A percentile compares a stretch with the other conserved stretches of the same genome.
Evolutionary conservation across 495 filamentous ascomycete genomes (phyloP).

Genomic region (Xanthoparmelia taractica): DNA sequence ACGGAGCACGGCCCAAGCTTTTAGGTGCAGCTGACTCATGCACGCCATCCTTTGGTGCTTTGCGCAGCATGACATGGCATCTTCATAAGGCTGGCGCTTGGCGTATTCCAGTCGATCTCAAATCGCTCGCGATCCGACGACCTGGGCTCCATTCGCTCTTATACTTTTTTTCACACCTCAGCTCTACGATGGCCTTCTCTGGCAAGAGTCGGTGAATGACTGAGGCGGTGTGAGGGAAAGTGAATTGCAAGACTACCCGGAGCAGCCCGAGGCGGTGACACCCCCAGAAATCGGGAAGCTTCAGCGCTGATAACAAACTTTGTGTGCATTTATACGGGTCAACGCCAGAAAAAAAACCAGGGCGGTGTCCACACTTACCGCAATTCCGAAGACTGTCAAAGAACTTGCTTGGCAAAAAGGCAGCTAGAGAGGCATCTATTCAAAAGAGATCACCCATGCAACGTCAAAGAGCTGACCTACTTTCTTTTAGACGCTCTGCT

Average conservation of each 20-base stretch:
- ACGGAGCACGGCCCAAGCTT: background rate
- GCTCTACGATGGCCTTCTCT: background rate
- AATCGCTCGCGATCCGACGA: background rate
- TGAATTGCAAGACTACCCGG: background rate
- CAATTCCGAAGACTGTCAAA: background rate
- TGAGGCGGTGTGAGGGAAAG: background rate
- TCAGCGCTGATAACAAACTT: background rate
- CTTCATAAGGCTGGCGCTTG: slow-evolving; percentile 6
- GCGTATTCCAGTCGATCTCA: background rate
- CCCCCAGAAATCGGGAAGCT: background rate
- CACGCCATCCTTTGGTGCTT: slow-evolving; percentile 3
- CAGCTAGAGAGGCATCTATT: background rate
- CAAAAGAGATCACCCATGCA: background rate
- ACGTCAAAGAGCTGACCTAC: background rate
- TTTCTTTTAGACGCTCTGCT: no score
- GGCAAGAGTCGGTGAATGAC: background rate
- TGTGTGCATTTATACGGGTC: background rate
- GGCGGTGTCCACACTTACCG: background rate
- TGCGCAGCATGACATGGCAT: slow-evolving; percentile 7
- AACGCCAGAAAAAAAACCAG: background rate
- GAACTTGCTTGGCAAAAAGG: background rate
- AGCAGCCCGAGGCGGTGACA: background rate
- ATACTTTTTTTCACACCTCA: background rate
- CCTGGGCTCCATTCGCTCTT: background rate
- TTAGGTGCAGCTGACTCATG: slow-evolving; percentile 5